Conservation (phyloP, 345 rosid species). For the Limnanthes douglasii region DNA sequence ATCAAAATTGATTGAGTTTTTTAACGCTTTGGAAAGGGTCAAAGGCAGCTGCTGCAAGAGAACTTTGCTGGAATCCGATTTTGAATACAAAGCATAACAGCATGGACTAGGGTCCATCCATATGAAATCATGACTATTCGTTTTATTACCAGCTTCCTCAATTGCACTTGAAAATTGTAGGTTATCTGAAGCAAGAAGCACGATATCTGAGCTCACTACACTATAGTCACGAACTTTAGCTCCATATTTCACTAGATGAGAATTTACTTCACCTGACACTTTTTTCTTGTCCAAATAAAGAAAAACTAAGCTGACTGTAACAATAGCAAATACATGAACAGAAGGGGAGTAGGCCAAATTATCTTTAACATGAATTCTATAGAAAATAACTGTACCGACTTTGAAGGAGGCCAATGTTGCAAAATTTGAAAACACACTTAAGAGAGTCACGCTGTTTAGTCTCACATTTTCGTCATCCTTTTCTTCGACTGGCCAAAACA, state of each 20-base stretch:
- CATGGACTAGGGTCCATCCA: conserved; percentile 81
- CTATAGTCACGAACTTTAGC: conserved; percentile 60
- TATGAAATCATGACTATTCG: conserved; percentile 15
- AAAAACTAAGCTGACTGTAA: conserved; percentile 50
- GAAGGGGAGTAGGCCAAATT: conserved; percentile 86
- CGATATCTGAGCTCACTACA: conserved; percentile 53
- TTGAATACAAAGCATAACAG: conserved; percentile 78
- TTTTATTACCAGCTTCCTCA: conserved; percentile 8
- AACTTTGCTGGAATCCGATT: conserved; percentile 50
- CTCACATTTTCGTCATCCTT: too few species aligned
- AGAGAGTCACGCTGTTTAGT: too few species aligned
- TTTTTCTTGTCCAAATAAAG: conserved; percentile 72
- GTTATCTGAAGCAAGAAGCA: conserved; percentile 39
- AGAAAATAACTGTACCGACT: too few species aligned
- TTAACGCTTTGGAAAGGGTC: conserved; percentile 85
- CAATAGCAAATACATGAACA: conserved; percentile 87
- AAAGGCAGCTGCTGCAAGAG: conserved; percentile 68
- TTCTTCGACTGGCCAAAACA: too few species aligned
- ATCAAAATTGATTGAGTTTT: conserved; percentile 84
- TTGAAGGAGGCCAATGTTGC: too few species aligned
- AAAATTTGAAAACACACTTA: too few species aligned
- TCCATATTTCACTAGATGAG: conserved; percentile 33
- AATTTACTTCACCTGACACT: conserved; percentile 47
- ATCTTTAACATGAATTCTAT: too few species aligned
- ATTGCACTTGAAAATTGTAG: conserved; percentile 24